These are phyloP conservation scores for Abortiporus biennis DNA, from an alignment of 1,284 basidiomycete species.

Conservation along the genomic window DNA sequence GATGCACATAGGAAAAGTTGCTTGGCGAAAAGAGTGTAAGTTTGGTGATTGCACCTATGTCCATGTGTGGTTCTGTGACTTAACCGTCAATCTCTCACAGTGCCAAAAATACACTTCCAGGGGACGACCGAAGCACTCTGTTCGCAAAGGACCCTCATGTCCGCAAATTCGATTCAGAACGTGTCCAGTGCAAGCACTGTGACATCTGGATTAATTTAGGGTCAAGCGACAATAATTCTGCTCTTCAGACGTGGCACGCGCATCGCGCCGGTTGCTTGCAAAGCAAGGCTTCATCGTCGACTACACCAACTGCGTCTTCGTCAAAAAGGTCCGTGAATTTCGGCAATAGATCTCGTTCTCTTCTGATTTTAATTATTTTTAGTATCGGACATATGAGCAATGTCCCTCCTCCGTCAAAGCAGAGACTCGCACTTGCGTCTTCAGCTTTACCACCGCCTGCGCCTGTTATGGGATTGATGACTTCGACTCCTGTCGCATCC, in stretches of 20 bases:
- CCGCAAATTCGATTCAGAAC: conserved; percentile 64
- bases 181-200: conserved; percentile 61
- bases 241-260: conserved; percentile 26
- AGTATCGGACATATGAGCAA: conserved; percentile 19
- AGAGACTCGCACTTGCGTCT: conserved; percentile 28
- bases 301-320: conserved; percentile 12
- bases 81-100: conserved; percentile 13
- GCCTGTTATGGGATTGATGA: conserved; percentile 12
- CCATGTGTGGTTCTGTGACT: conserved; percentile 4
- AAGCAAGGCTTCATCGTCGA: conserved; percentile 4
- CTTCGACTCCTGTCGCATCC: conserved; percentile 11
- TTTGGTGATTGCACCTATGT: conserved; percentile 7
- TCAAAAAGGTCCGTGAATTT: conserved; percentile 16
- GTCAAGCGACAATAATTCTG: conserved; percentile 19
- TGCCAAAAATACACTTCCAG: conserved; percentile 23
- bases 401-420: conserved; percentile 29
- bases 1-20: conserved; percentile 75
- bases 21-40: conserved; percentile 64
- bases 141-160: conserved; percentile 60
- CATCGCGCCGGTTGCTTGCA: conserved; percentile 26
- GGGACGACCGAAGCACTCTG: conserved; percentile 51
- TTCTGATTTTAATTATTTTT: too few relatives aligned
- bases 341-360: neutral
- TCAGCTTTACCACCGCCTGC: conserved; percentile 21
- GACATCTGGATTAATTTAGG: conserved; percentile 54